Evolutionary conservation across 2,329 filamentous ascomycete species (phyloP), one percentile per base, ranked within the genome.

Genomic region (Ascochyta clinopodiicola): DNA sequence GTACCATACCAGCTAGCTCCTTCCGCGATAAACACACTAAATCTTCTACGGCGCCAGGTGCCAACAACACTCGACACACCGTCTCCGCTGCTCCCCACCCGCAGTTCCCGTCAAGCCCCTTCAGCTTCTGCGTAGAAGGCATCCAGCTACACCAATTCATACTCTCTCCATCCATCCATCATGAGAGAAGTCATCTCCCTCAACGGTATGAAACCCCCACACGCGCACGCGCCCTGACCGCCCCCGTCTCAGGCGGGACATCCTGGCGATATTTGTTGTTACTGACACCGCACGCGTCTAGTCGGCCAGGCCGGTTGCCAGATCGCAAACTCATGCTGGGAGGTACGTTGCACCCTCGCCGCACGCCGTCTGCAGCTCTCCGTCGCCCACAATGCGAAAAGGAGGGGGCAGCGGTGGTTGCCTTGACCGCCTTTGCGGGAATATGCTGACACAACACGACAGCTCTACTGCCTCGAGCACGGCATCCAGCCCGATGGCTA

Each of bases 231-330:
- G 71, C 54, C 44, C 48, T 52, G 48, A 52, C 48, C 74, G 73
- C 72, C 74, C 74, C 72, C 79, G 77, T 78, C 74, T 66, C 57
- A 52, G 55, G 59, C 51, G 63, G 64, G 54, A 62, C 62, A 61
- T 59, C 47, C 62, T 45, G 44, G 60, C 47, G 48, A 58, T 60
- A 43, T 62, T 60, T 62, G 52, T 64, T 57, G 55, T 72, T 81
- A 72, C 85, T 89, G 77, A 90, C 82, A 65, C 42, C 68, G 62
- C 63, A 74, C 80, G 76, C 73, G 79, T 79, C 75, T 80, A 99
- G 95, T 99, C 86, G 95, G 95, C 83, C 95, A 99, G 88, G 95
- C 95, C 79, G 95, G 95, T 90, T 98, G 95, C 88, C 95, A 99
- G 81, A 99, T 99, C 78, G 95, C 94, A 84, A 99, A 99, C 86